Percentiles rank a stretch among this genome's conserved stretches.
These are phyloP conservation scores for Penicillium italicum DNA, from an alignment of 2,329 filamentous ascomycete species.

Conservation along the genomic window DNA sequence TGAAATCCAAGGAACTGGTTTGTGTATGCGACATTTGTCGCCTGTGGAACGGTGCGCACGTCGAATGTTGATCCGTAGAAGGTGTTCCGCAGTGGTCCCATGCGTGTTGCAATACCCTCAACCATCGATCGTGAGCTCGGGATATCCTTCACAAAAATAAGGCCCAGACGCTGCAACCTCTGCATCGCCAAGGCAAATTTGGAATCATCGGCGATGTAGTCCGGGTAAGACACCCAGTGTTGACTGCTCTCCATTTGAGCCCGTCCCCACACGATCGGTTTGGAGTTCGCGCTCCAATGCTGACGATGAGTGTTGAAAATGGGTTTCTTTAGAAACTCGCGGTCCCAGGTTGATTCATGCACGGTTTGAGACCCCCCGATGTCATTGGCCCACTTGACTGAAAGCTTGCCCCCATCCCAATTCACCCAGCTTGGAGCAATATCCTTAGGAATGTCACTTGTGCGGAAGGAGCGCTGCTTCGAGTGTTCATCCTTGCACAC, in stretches of 20 bases:
- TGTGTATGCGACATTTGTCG: conserved; percentile 92
- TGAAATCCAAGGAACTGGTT: conserved; percentile 78
- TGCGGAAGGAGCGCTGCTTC: conserved; percentile 62
- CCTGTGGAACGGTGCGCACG: conserved; percentile 73
- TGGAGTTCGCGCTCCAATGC: conserved; percentile 15
- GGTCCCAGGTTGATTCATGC: conserved; percentile 39
- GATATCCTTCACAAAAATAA: conserved; percentile 73
- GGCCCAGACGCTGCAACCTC: conserved; percentile 62
- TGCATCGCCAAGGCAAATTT: conserved; percentile 60
- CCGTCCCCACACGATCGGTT: conserved; percentile 37
- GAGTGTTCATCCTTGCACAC: conserved; percentile 56
- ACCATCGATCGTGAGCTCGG: conserved; percentile 66
- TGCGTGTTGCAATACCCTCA: conserved; percentile 63
- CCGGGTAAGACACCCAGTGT: conserved; percentile 62
- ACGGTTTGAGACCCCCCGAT: conserved; percentile 43
- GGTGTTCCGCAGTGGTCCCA: conserved; percentile 77
- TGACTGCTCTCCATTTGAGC: conserved; percentile 44
- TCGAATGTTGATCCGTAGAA: conserved; percentile 93
- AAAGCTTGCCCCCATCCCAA: conserved; percentile 44
- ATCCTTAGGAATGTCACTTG: conserved; percentile 57
- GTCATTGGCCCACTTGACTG: conserved; percentile 61
- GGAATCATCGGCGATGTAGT: conserved; percentile 62
- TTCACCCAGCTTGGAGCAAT: conserved; percentile 42
- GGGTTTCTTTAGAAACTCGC: conserved; percentile 12
- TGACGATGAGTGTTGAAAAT: conserved; percentile 20